Evolutionary conservation across 1,284 basidiomycete species (phyloP).

Genomic region (Austropuccinia psidii): DNA sequence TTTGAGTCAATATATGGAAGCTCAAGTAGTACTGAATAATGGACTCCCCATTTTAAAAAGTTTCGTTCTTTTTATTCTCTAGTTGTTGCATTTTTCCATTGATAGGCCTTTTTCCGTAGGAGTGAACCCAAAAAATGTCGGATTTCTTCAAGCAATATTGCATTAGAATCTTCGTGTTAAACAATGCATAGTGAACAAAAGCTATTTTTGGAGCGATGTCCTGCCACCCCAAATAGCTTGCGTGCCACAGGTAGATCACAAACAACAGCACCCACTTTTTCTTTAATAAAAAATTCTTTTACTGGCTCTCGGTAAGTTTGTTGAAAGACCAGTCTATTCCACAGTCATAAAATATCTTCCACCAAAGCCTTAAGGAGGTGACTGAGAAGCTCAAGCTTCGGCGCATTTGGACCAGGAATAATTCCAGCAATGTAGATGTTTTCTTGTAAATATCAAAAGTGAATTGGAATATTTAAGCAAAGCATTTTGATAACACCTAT

Average conservation of each 20-base stretch:
- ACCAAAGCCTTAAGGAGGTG: conserved; percentile 46
- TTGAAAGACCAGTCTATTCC: no score
- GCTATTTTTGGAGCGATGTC: neutral
- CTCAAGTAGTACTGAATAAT: neutral
- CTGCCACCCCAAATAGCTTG: neutral
- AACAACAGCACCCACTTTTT: neutral
- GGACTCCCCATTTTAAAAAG: neutral
- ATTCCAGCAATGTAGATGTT: conserved; percentile 49
- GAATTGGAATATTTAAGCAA: conserved; percentile 41
- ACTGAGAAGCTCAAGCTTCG: conserved; percentile 42
- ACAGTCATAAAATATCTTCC: no score
- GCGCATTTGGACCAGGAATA: conserved; percentile 44
- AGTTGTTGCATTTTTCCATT: neutral
- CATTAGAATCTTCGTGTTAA: neutral
- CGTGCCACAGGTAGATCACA: neutral
- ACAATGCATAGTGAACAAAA: neutral
- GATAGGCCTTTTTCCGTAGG: neutral
- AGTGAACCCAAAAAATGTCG: neutral
- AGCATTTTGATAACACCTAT: neutral
- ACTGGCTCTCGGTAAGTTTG: neutral
- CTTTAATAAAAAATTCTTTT: no score
- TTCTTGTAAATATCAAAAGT: conserved; percentile 46
- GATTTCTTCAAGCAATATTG: neutral
- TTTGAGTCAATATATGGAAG: neutral
- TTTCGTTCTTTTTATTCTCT: neutral